Evolutionary conservation across 2,329 filamentous ascomycete genomes (phyloP).

Genomic region (Uncinocarpus reesii): DNA sequence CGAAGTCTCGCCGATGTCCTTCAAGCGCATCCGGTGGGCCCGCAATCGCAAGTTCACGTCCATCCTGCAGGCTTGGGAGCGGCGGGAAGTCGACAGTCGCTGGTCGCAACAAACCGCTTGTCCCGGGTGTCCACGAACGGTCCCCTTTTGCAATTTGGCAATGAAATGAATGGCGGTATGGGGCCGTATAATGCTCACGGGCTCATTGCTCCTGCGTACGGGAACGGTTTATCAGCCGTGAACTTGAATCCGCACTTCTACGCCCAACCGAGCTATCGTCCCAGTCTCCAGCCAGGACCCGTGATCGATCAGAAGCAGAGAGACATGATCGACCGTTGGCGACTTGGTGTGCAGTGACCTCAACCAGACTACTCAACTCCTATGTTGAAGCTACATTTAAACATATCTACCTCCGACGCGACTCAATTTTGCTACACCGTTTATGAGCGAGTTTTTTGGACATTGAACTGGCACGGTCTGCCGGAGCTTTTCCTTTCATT

Average conservation of each 20-base stretch:
- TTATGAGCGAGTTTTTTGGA: too few relatives aligned
- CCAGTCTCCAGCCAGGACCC: conserved; percentile 8
- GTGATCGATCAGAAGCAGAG: conserved; percentile 43
- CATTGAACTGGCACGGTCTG: too few relatives aligned
- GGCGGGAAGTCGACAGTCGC: conserved; percentile 8
- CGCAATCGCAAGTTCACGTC: conserved; percentile 1
- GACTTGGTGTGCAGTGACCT: conserved; percentile 32
- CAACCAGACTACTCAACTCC: too few relatives aligned
- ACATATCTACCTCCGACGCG: too few relatives aligned
- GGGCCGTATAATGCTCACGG: neutral
- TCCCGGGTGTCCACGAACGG: neutral
- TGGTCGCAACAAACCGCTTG: neutral
- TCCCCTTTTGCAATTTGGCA: conserved; percentile 9
- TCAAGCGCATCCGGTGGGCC: conserved; percentile 41
- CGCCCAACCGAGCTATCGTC: conserved; percentile 10
- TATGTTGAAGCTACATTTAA: too few relatives aligned
- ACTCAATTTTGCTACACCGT: too few relatives aligned
- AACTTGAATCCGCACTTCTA: conserved; percentile 19
- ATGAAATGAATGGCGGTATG: neutral
- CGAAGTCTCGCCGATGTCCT: conserved; percentile 43
- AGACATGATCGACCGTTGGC: conserved; percentile 52
- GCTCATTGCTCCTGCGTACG: conserved; percentile 10
- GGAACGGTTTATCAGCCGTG: conserved; percentile 15
- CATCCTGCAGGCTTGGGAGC: neutral
- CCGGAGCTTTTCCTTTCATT: neutral